These are phyloP conservation scores for Serpula lacrymans DNA, from an alignment of 768 basidiomycete genomes.

Conservation along the genomic window DNA sequence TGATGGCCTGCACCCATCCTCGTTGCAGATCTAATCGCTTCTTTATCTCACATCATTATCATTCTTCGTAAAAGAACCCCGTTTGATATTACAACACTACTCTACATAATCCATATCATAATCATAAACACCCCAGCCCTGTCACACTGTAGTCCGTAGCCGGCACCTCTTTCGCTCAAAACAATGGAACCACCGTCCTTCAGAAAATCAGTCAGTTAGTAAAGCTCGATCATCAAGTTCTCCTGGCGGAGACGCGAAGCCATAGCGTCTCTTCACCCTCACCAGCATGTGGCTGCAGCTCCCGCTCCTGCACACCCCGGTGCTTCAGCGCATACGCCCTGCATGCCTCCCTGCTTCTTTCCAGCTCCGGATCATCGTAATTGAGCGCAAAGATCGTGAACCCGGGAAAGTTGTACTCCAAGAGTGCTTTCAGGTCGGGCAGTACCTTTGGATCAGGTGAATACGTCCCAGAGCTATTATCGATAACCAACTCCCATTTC, in stretches of 20 bases:
- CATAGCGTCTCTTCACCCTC: constrained; percentile 54
- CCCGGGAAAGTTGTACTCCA: constrained; percentile 74
- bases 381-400: constrained; percentile 54
- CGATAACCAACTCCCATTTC: constrained; percentile 79
- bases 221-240: too few species aligned
- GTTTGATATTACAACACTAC: too few species aligned
- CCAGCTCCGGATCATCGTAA: constrained; percentile 52
- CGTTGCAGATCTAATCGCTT: constrained; percentile 7
- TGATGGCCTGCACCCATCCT: constrained; percentile 11
- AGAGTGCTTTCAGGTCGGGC: constrained; percentile 53
- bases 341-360: constrained; percentile 62
- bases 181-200: too few species aligned
- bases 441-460: constrained; percentile 65
- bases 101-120: too few species aligned
- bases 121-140: too few species aligned
- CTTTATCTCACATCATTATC: constrained; percentile 15
- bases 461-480: constrained; percentile 86
- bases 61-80: too few species aligned
- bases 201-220: too few species aligned
- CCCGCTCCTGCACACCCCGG: constrained; percentile 57
- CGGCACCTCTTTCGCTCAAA: too few species aligned
- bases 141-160: too few species aligned
- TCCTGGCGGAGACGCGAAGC: constrained; percentile 18
- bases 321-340: constrained; percentile 58
- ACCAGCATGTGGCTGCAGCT: constrained; percentile 59